Evolutionary conservation across 345 rosid genomes (phyloP).

Genomic region (Eucalyptus rudis): DNA sequence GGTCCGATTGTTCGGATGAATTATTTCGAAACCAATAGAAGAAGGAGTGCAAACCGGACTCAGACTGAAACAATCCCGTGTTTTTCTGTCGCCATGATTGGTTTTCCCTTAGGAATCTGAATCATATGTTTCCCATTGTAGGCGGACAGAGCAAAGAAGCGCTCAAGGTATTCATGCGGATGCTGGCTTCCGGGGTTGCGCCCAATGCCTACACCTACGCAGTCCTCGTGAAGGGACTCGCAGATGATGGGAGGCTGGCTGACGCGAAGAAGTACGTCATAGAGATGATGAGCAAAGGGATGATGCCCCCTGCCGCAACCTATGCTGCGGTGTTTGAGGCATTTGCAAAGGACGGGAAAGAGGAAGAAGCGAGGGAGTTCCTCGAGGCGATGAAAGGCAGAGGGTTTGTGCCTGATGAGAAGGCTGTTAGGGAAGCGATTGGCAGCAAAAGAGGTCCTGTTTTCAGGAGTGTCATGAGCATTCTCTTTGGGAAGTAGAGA

Average conservation of each 20-base stretch:
- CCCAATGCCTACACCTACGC: constrained; percentile 69
- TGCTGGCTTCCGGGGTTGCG: constrained; percentile 52
- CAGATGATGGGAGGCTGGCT: constrained; percentile 14
- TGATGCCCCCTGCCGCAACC: constrained; percentile 36
- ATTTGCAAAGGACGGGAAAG: constrained; percentile 22
- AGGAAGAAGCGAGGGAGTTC: constrained; percentile 37
- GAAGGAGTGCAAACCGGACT: background rate
- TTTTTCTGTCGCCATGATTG: background rate
- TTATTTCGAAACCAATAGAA: too few relatives aligned
- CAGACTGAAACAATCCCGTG: background rate
- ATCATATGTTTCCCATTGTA: background rate
- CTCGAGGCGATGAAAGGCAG: constrained; percentile 27
- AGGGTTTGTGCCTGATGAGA: constrained; percentile 43
- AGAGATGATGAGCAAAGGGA: constrained; percentile 60
- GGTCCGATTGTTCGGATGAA: too few relatives aligned
- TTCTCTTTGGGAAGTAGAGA: constrained; percentile 34
- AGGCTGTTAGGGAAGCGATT: constrained; percentile 31
- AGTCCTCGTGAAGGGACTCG: constrained; percentile 52
- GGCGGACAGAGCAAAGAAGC: constrained; percentile 41
- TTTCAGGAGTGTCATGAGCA: constrained; percentile 20
- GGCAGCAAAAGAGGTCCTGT: constrained; percentile 28
- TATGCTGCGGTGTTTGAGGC: constrained; percentile 46
- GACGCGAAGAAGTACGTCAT: constrained; percentile 40
- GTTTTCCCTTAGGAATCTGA: background rate
- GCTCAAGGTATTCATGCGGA: constrained; percentile 42